These are phyloP conservation scores for Crithidia sp. DNA, from an alignment of 208 protist species.

Conservation along the genomic window DNA sequence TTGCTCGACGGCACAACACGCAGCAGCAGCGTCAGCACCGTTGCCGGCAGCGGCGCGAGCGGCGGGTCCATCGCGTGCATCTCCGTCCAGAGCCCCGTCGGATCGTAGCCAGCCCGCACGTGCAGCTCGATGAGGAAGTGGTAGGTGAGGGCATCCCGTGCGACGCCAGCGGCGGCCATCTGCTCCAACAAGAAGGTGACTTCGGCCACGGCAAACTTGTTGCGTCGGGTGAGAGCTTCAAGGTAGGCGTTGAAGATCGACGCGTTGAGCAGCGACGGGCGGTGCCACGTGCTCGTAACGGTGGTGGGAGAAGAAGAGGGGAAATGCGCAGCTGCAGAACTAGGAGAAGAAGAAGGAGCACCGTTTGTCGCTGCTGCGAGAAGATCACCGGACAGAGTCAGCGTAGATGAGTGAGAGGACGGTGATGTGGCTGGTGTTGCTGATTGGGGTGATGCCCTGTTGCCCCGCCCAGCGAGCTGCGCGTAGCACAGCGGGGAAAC, in stretches of 20 bases:
- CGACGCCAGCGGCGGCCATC: constrained; percentile 51
- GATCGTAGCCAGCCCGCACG: constrained; percentile 73
- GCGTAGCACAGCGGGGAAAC: constrained; percentile 15
- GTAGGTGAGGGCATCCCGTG: constrained; percentile 71
- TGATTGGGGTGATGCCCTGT: neutral
- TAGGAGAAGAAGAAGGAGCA: too few species aligned
- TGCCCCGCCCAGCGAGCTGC: neutral
- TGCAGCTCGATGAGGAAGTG: constrained; percentile 87
- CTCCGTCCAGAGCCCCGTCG: constrained; percentile 72
- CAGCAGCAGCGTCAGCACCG: constrained; percentile 68
- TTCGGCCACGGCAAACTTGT: constrained; percentile 64
- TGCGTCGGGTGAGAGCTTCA: constrained; percentile 66
- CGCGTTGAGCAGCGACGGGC: constrained; percentile 30
- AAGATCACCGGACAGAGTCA: neutral
- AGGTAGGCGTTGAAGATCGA: constrained; percentile 82
- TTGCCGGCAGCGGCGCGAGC: constrained; percentile 65
- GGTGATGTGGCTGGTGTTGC: neutral
- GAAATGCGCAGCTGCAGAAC: too few species aligned
- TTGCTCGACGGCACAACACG: constrained; percentile 64
- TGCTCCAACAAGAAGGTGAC: constrained; percentile 59
- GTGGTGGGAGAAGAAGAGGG: too few species aligned
- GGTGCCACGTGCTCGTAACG: constrained; percentile 3
- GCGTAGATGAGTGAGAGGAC: neutral
- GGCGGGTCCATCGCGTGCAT: constrained; percentile 36
- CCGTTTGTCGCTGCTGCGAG: neutral